Conservation (phyloP, 768 basidiomycete genomes). For the Hypholoma sublateritium region DNA sequence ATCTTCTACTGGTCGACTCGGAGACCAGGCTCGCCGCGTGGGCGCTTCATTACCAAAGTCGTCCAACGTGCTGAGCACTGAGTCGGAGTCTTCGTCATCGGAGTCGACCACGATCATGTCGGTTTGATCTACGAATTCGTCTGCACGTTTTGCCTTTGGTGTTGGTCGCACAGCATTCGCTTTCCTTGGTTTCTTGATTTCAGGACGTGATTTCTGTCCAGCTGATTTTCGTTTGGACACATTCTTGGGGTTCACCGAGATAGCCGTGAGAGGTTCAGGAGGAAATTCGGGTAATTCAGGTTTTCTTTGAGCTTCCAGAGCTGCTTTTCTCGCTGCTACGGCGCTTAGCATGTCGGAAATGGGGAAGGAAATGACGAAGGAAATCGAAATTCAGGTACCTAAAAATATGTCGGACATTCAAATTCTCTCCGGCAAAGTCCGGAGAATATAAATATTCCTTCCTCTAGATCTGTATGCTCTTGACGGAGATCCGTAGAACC, state of each 20-base stretch:
- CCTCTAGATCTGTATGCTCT: too few species aligned
- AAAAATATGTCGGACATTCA: background rate
- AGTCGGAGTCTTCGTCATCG: slow-evolving; percentile 29
- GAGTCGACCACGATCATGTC: slow-evolving; percentile 40
- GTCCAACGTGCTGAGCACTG: slow-evolving; percentile 17
- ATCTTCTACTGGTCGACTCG: slow-evolving; percentile 48
- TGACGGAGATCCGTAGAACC: too few species aligned
- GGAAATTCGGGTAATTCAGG: slow-evolving; percentile 6
- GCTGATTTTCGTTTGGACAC: slow-evolving; percentile 48
- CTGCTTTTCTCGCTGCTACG: slow-evolving; percentile 68
- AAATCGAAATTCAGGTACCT: background rate
- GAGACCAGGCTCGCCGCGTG: slow-evolving; percentile 53
- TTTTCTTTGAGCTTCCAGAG: slow-evolving; percentile 34
- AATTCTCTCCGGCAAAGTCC: background rate
- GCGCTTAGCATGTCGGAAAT: slow-evolving; percentile 60
- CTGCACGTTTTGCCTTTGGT: slow-evolving; percentile 23
- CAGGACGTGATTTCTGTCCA: slow-evolving; percentile 17
- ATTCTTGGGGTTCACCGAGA: background rate
- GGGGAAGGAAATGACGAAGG: background rate
- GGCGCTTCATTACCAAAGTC: slow-evolving; percentile 8
- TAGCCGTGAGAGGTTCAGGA: slow-evolving; percentile 1
- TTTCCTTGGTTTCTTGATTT: slow-evolving; percentile 15
- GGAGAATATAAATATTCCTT: background rate
- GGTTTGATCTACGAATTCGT: slow-evolving; percentile 34
- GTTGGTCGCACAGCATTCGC: slow-evolving; percentile 23